phyloP scores from a whole-genome alignment of 2,329 filamentous ascomycete genomes.

The Colletotrichum ledebouriae region DNA sequence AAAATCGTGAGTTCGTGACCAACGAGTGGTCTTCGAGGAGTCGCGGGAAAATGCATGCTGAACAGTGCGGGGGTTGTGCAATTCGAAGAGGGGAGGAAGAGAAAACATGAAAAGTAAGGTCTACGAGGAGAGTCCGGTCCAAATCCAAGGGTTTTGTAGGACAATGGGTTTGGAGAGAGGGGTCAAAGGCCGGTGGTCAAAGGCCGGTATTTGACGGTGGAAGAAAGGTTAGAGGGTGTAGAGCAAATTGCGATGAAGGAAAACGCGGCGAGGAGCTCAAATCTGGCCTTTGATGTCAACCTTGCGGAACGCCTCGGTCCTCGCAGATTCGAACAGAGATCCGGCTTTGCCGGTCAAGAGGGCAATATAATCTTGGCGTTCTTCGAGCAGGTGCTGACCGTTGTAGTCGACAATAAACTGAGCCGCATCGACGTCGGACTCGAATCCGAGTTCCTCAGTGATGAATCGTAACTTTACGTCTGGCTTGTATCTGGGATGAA shows the following conservation, averaged over 20 bases:
- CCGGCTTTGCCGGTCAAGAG: slow-evolving; percentile 82
- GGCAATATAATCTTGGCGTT: slow-evolving; percentile 79
- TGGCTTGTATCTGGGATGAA: slow-evolving; percentile 82
- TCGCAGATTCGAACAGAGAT: slow-evolving; percentile 79
- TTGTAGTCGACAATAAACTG: slow-evolving; percentile 90
- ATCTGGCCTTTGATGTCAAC: slow-evolving; percentile 99
- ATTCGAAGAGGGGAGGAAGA: slow-evolving; percentile 23
- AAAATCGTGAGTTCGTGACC: slow-evolving; percentile 34
- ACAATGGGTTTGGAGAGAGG: slow-evolving; percentile 1
- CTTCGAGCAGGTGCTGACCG: slow-evolving; percentile 81
- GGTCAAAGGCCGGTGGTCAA: slow-evolving; percentile 15
- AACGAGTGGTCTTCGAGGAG: slow-evolving; percentile 28
- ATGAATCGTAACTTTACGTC: slow-evolving; percentile 91
- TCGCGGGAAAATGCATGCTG: slow-evolving; percentile 30
- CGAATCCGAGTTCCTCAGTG: slow-evolving; percentile 95
- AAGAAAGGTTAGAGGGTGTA: slow-evolving; percentile 20
- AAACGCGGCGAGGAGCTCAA: slow-evolving; percentile 58
- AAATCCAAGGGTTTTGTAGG: slow-evolving; percentile 2
- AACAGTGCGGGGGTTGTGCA: slow-evolving; percentile 29
- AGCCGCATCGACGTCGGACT: slow-evolving; percentile 89
- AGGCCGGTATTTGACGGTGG: slow-evolving; percentile 9
- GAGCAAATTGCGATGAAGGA: slow-evolving; percentile 31
- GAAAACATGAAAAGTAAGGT: slow-evolving; percentile 35
- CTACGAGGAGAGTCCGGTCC: slow-evolving; percentile 27
- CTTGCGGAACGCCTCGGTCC: slow-evolving; percentile 80